Evolutionary conservation across 2,329 filamentous ascomycete species (phyloP), one percentile per base, ranked within the genome.

Genomic region (Diatrype stigma): DNA sequence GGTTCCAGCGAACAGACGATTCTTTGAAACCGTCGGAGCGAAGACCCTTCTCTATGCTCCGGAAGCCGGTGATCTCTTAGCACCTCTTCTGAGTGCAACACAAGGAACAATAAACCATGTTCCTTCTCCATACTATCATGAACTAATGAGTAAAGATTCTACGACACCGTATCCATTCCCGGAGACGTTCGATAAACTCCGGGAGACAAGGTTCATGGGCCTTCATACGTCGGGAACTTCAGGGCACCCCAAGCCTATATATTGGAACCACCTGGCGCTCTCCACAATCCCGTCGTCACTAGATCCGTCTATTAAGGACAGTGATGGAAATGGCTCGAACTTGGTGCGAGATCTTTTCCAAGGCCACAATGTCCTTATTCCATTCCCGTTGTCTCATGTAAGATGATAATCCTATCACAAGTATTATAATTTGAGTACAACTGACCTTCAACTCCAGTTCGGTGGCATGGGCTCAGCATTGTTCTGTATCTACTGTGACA

Each of bases 221-320:
- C 50, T 62, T 1, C 60, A 62, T 37, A 60, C 60, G 6, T 62
- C 60, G 17, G 60, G 60, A 12, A 60, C 59, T 6, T 59, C 59
- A 12, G 59, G 59, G 6, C 50, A 60, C n/a, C 60, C 58, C 0
- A 62, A 62, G 40, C 58, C 58, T 1, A 53, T 62, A 10, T 47
- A 54, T 28, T 55, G 51, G 50, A 62, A 49, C 5, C 53, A 60
- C 23, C 50, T 42, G 16, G 47, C 52, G 14, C 19, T 30, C 22
- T n/a, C 21, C n/a, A 46, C 22, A 23, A 45, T 45, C 46, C 50
- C 34, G 2, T 55, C 44, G 35, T 55, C 28, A 23, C 42, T 42
- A 45, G 52, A 32, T 40, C 50, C 11, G 12, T 35, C 10, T 48
- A 47, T 47, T 45, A 38, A 32, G 42, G 35, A 11, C 30, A 47